Conservation (phyloP, 352 stramenopile genomes). For the Globisporangium canariense region DNA sequence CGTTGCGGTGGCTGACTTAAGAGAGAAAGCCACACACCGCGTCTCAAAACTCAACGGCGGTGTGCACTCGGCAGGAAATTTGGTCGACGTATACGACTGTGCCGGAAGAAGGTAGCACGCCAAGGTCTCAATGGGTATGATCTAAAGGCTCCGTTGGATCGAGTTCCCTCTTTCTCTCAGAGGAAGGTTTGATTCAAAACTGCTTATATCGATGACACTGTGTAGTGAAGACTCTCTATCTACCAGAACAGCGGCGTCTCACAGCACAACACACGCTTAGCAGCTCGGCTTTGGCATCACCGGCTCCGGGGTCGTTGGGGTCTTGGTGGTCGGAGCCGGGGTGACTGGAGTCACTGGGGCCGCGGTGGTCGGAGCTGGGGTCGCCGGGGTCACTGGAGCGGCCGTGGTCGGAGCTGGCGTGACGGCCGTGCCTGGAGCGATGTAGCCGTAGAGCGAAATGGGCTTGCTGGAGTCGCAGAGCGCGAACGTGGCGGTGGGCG, state of each 20-base stretch:
- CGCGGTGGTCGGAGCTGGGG: background rate
- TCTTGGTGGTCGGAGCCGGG: background rate
- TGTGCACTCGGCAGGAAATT: background rate
- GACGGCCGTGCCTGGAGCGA: conserved; percentile 17
- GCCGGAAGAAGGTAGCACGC: too few relatives aligned
- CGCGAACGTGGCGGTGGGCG: conserved; percentile 44
- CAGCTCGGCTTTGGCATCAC: conserved; percentile 4
- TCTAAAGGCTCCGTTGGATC: background rate
- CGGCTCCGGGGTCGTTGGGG: background rate
- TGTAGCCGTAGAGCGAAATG: conserved; percentile 46
- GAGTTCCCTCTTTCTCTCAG: background rate
- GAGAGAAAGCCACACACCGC: background rate
- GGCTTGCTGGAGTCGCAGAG: conserved; percentile 40
- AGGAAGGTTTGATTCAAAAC: background rate
- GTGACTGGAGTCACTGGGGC: background rate
- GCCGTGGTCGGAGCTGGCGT: conserved; percentile 1
- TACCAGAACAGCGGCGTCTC: background rate
- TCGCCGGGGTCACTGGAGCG: background rate
- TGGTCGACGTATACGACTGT: too few relatives aligned
- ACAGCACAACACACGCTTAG: background rate
- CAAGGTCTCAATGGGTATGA: background rate
- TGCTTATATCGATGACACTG: background rate
- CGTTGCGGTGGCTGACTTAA: background rate
- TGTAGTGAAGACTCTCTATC: background rate
- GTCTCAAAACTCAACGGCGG: background rate